phyloP scores from a whole-genome alignment of 768 basidiomycete species.

The Termitomyces heimii region DNA sequence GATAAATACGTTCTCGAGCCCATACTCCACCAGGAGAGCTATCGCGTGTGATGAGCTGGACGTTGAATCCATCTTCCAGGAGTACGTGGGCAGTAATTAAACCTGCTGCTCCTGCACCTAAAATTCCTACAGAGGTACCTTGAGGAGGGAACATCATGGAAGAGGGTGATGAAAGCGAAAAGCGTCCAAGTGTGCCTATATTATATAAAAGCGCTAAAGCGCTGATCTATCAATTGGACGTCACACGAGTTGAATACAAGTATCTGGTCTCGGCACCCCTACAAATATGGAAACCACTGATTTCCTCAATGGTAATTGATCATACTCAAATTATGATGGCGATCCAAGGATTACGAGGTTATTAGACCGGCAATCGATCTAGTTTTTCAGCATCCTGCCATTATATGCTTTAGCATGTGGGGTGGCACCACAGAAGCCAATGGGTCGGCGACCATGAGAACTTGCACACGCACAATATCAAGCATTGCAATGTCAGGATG shows the following conservation, averaged over 20 bases:
- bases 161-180: neutral
- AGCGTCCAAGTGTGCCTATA: neutral
- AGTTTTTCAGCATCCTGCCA: too few species aligned
- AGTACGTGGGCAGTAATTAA: slow-evolving; percentile 11
- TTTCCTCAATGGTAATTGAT: too few species aligned
- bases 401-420: too few species aligned
- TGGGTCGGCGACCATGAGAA: too few species aligned
- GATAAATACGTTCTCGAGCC: slow-evolving; percentile 50
- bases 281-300: too few species aligned
- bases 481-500: too few species aligned
- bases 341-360: too few species aligned
- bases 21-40: slow-evolving; percentile 52
- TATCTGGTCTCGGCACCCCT: too few species aligned
- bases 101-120: slow-evolving; percentile 12
- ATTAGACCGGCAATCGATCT: too few species aligned
- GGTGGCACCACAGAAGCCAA: too few species aligned
- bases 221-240: neutral
- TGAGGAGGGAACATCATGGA: neutral
- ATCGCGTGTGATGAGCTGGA: slow-evolving; percentile 53
- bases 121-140: slow-evolving; percentile 1
- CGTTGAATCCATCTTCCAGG: slow-evolving; percentile 47
- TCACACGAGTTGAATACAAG: neutral
- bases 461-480: too few species aligned
- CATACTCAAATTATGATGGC: too few species aligned
- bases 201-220: slow-evolving; percentile 41